Base-by-base conservation (phyloP, 108 stramenopile genomes). In the Ochromonas danica region DNA sequence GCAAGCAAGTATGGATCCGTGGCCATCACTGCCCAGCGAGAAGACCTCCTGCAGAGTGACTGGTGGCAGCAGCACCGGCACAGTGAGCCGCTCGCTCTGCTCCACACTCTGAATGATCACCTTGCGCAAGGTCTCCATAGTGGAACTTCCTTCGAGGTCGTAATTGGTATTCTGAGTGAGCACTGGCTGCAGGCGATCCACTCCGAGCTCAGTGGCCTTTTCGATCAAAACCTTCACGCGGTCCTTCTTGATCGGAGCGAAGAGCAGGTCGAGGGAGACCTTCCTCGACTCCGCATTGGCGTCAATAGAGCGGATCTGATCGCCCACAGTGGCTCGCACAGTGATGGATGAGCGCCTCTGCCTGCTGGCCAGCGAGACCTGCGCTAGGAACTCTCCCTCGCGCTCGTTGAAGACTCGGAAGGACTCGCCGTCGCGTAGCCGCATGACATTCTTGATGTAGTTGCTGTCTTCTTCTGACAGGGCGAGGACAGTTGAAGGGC, bases 151-250 rank as follows among this genome's bases (percentile, higher is more conserved):
- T n/a, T 14, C 30, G 41, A 72, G n/a, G 41, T 39, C 40, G 42
- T 39, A 42, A 45, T 82, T 81, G 2, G 85, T 86, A 1, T 71
- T 42, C 17, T 81, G 81, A 1, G 85, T 85, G 43, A 85, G 6
- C 27, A 86, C 84, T n/a, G 84, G 85, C 33, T 80, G 71, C 10
- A 86, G 30, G 67, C 67, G 2, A 41, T 83, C 42, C 25, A 82
- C 85, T 22, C 85, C 85, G 33, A 86, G 22, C 79, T 86, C 85
- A 27, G 82, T 85, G 0, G 84, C 85, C 41, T 86, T 86, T 82
- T 86, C 85, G 27, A 86, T 79, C 84, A 86, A 77, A 22, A 83
- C 61, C 78, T 85, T 85, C 1, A 86, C 39, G 14, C 83, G 27
- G 35, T 79, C 81, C 41, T 79, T 79, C 25, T 82, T 82, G 3